Base-by-base conservation (phyloP, 1,139 yeast genomes). In the Zygosaccharomyces pseudobailii region DNA sequence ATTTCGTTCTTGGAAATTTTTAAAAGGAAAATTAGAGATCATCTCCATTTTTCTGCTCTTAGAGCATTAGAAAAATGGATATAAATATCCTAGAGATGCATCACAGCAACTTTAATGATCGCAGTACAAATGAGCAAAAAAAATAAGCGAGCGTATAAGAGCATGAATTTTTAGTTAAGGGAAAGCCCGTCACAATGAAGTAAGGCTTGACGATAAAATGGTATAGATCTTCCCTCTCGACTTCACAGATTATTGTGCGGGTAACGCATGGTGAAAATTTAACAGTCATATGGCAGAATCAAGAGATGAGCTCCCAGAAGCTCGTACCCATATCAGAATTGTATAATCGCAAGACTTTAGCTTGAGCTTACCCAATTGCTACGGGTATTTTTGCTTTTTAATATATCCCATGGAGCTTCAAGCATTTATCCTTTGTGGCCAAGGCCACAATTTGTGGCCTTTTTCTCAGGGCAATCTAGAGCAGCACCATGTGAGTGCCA, bases 351-450 rank as follows among this genome's bases (percentile, higher is more conserved):
- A 13, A 13, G 17, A 13, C 17, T 13, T 13, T 13, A 13, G 21
- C n/a, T 3, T 3, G 32, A 17, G 40, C 40, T 17, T 24, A 31
- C 21, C 36, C 23, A 28, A 42, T 35, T 32, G 32, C 41, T 40
- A 38, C 21, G 28, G 31, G 10, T 25, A 21, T 33, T 24, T n/a
- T 24, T 25, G 6, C 8, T 24, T 6, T 24, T 8, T 24, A 8
- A 1, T 32, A 22, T 31, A 30, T 8, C 13, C 32, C 24, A 88
- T 89, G 97, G 96, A 89, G 70, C 85, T 89, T 65, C 96, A 90
- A 59, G 97, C 96, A 0, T 76, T 90, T 40, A 79, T 92, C 27
- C 77, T 88, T 51, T 90, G 97, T 69, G 97, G 97, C 5, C 80
- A 78, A 45, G 97, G 97, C 20, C 74, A 75, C 30, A 74, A 76